Conservation (phyloP, 192 early-diverging fungal species). For the Umbelopsis vinacea region DNA sequence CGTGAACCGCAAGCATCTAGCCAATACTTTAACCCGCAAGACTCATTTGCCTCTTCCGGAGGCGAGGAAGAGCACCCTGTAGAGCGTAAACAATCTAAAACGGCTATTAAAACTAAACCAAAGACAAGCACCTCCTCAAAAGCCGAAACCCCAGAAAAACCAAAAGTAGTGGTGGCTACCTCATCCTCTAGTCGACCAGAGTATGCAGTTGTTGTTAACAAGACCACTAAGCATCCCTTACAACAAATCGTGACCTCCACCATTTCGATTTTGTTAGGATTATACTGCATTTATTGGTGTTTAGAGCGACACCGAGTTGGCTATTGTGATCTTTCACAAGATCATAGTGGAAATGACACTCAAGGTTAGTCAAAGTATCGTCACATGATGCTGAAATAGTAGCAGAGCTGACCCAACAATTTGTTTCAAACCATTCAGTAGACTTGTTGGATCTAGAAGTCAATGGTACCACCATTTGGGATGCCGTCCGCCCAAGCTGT, state of each 20-base stretch:
- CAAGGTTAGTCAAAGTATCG: not conserved
- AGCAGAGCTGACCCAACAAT: not conserved
- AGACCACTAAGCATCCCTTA: not conserved
- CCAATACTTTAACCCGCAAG: conserved; percentile 8
- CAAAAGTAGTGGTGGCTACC: not conserved
- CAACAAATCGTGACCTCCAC: not conserved
- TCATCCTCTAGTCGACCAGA: not conserved
- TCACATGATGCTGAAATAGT: not conserved
- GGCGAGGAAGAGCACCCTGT: conserved; percentile 1
- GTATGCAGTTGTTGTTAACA: conserved; percentile 6
- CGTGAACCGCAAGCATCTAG: not conserved
- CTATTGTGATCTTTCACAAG: conserved; percentile 1
- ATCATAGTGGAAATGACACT: not conserved
- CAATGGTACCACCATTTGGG: conserved; percentile 6
- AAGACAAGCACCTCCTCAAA: not conserved
- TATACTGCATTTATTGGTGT: conserved; percentile 13
- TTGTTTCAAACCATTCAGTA: not conserved
- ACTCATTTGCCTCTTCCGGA: conserved; percentile 11
- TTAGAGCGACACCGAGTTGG: conserved; percentile 14
- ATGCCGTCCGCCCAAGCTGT: conserved; percentile 38
- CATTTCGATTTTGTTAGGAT: not conserved
- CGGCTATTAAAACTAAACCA: conserved; percentile 7
- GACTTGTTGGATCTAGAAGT: not conserved
- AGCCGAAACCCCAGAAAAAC: not conserved
- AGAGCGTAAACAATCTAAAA: not conserved